phyloP scores from a whole-genome alignment of 2,329 filamentous ascomycete genomes.

The Pseudohalonectria lignicola region DNA sequence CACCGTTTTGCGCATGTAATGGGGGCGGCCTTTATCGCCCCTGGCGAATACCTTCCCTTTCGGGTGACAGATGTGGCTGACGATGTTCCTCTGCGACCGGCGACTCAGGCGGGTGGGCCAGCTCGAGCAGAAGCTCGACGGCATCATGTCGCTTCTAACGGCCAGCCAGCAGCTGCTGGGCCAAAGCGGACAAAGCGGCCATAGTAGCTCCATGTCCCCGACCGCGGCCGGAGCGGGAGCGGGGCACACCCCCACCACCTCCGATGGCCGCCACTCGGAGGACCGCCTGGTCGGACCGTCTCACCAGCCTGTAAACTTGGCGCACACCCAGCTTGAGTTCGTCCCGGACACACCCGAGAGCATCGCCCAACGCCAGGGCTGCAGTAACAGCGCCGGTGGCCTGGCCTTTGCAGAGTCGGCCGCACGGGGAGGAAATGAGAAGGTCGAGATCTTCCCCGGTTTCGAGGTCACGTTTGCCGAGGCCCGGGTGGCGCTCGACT shows the following conservation, averaged over 20 bases:
- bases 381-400: too few relatives aligned
- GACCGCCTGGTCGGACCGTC: not conserved
- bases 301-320: too few relatives aligned
- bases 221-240: not conserved
- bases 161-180: slow-evolving; percentile 15
- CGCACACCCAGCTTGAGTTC: not conserved
- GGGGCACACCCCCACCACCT: slow-evolving; percentile 1
- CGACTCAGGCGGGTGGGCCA: slow-evolving; percentile 22
- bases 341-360: not conserved
- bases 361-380: not conserved
- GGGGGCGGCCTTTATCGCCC: too few relatives aligned
- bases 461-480: slow-evolving; percentile 20
- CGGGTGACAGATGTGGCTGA: too few relatives aligned
- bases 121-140: slow-evolving; percentile 26
- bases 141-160: slow-evolving; percentile 24
- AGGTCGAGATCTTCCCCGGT: slow-evolving; percentile 22
- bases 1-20: not conserved
- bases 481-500: slow-evolving; percentile 18
- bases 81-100: not conserved
- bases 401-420: not conserved
- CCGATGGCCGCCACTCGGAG: not conserved
- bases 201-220: slow-evolving; percentile 5
- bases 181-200: slow-evolving; percentile 2
- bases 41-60: too few relatives aligned
- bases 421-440: not conserved